Percentiles rank a stretch among this genome's conserved stretches.
phyloP scores from a whole-genome alignment of 1,284 basidiomycete species.

The Cryptococcus floricola region DNA sequence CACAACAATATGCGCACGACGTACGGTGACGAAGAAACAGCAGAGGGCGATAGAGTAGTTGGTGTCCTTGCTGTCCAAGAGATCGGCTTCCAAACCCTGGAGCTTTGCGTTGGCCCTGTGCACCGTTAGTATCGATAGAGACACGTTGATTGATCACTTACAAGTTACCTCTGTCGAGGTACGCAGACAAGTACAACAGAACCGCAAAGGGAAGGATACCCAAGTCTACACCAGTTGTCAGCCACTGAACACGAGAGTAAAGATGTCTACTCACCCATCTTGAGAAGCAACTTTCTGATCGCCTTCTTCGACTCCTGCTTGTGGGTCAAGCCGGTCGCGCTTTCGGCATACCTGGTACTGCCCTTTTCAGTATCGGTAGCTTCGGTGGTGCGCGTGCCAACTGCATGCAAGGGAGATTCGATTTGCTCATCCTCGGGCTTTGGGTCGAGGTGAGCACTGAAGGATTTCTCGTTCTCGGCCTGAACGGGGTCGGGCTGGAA shows the following conservation, averaged over 20 bases:
- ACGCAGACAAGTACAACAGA: conserved; percentile 49
- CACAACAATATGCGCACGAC: background rate
- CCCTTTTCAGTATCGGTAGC: background rate
- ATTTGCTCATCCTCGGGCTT: background rate
- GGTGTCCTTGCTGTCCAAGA: conserved; percentile 39
- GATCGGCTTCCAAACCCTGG: conserved; percentile 40
- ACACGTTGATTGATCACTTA: conserved; percentile 10
- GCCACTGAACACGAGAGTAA: background rate
- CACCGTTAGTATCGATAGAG: background rate
- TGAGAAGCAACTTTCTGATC: background rate
- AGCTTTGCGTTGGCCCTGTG: conserved; percentile 41
- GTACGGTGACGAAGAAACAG: conserved; percentile 46
- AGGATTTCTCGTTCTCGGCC: background rate
- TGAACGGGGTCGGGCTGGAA: background rate
- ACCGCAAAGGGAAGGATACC: background rate
- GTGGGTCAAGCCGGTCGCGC: conserved; percentile 29
- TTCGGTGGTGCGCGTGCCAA: conserved; percentile 1
- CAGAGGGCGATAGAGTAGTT: conserved; percentile 48
- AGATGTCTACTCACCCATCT: background rate
- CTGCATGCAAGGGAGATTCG: background rate
- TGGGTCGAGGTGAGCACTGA: background rate
- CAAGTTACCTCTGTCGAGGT: conserved; percentile 49
- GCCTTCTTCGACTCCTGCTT: conserved; percentile 24
- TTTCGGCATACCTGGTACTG: conserved; percentile 27
- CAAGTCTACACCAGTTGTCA: background rate